These are phyloP conservation scores for Alternaria dauci DNA, from an alignment of 2,329 filamentous ascomycete species.

Conservation along the genomic window DNA sequence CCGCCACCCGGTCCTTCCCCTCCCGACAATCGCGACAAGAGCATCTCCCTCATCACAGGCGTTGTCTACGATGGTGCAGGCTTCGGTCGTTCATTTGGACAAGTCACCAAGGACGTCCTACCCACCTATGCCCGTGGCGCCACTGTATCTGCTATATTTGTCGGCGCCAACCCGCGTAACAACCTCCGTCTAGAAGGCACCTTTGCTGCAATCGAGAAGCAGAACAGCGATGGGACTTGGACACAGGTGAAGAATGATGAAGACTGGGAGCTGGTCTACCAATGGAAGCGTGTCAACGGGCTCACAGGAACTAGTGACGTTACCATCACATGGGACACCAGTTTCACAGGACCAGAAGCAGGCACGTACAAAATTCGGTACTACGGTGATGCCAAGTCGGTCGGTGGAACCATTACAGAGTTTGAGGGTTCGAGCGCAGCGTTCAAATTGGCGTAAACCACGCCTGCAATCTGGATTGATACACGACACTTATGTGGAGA, in stretches of 20 bases:
- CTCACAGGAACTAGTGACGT: constrained; percentile 80
- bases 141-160: constrained; percentile 72
- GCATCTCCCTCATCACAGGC: constrained; percentile 79
- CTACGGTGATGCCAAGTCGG: constrained; percentile 80
- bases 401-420: constrained; percentile 67
- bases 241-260: constrained; percentile 71
- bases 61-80: constrained; percentile 78
- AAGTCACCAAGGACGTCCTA: constrained; percentile 65
- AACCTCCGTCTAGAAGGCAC: constrained; percentile 81
- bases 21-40: constrained; percentile 79
- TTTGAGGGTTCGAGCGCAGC: constrained; percentile 58
- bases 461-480: not conserved
- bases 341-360: constrained; percentile 53
- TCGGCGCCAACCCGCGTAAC: constrained; percentile 90
- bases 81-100: constrained; percentile 73
- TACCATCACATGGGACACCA: constrained; percentile 79
- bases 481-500: not conserved
- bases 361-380: constrained; percentile 84
- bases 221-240: constrained; percentile 66
- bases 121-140: constrained; percentile 68
- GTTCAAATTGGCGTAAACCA: constrained; percentile 23
- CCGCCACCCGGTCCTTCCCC: constrained; percentile 67
- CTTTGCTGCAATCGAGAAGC: constrained; percentile 77
- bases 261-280: constrained; percentile 85
- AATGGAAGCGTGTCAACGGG: constrained; percentile 77